phyloP scores from a whole-genome alignment of 306 rosid species.

The Gastrolobium bilobum region DNA sequence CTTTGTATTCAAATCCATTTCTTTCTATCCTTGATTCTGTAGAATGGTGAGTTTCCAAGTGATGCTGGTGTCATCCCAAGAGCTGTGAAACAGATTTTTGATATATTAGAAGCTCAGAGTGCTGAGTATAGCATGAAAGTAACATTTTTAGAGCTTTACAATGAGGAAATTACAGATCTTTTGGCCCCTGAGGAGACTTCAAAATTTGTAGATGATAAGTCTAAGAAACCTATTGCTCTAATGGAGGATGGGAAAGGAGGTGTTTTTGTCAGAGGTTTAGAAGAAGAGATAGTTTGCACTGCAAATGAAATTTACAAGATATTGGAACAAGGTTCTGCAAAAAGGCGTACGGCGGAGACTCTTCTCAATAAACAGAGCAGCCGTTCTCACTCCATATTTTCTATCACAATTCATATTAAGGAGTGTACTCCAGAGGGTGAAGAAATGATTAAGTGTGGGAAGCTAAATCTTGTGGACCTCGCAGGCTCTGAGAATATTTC shows the following conservation, averaged over 20 bases:
- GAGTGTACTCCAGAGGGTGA: constrained; percentile 99
- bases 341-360: constrained; percentile 99
- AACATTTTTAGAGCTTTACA: constrained; percentile 95
- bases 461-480: constrained; percentile 97
- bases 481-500: constrained; percentile 99
- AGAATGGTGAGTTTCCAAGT: constrained; percentile 98
- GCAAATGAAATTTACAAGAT: constrained; percentile 98
- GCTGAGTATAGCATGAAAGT: constrained; percentile 99
- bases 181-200: constrained; percentile 91
- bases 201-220: constrained; percentile 88
- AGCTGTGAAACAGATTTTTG: constrained; percentile 95
- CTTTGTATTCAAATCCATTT: constrained; percentile 2
- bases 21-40: constrained; percentile 43
- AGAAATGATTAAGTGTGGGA: constrained; percentile 99
- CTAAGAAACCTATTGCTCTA: constrained; percentile 96
- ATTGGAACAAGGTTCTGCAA: constrained; percentile 97
- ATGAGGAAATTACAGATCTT: constrained; percentile 95
- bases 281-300: constrained; percentile 99
- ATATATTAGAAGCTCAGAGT: constrained; percentile 92
- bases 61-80: constrained; percentile 99
- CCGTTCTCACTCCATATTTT: constrained; percentile 98
- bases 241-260: constrained; percentile 99
- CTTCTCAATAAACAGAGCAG: constrained; percentile 99
- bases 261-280: constrained; percentile 96
- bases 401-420: constrained; percentile 98